A percentile compares a stretch with the other conserved stretches of the same genome.
Evolutionary conservation across 352 stramenopile species (phyloP).

Genomic region (Pythium aquatile): DNA sequence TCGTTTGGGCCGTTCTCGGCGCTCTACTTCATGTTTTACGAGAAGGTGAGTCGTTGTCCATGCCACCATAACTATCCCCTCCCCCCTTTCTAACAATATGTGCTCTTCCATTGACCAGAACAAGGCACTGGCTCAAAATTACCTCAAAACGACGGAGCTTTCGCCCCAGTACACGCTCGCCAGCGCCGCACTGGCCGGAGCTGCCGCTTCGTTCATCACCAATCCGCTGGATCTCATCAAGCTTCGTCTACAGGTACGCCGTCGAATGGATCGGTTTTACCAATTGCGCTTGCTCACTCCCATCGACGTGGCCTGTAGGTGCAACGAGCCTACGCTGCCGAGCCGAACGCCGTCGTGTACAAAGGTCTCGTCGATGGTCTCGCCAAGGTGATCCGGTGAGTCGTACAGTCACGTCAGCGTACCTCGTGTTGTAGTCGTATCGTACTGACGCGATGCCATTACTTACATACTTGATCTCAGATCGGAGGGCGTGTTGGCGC

Average conservation of each 20-base stretch:
- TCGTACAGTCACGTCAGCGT: constrained; percentile 5
- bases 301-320: constrained; percentile 25
- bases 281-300: background rate
- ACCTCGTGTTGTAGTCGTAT: background rate
- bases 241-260: constrained; percentile 91
- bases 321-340: constrained; percentile 45
- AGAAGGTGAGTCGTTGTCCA: constrained; percentile 47
- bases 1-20: constrained; percentile 98
- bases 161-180: constrained; percentile 59
- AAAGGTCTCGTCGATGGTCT: constrained; percentile 87
- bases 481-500: constrained; percentile 82
- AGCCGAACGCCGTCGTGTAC: constrained; percentile 40
- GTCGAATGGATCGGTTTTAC: background rate
- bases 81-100: background rate
- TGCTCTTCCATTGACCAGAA: constrained; percentile 26
- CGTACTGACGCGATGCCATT: constrained; percentile 6
- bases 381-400: constrained; percentile 63
- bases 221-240: constrained; percentile 97
- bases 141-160: constrained; percentile 43
- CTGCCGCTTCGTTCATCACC: constrained; percentile 93
- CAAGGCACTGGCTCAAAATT: constrained; percentile 53
- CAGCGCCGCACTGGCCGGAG: constrained; percentile 83
- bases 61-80: no score
- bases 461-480: constrained; percentile 38
- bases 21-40: constrained; percentile 98